Evolutionary conservation across 257 asterid species (phyloP).

Genomic region (Coffea eugenioides): DNA sequence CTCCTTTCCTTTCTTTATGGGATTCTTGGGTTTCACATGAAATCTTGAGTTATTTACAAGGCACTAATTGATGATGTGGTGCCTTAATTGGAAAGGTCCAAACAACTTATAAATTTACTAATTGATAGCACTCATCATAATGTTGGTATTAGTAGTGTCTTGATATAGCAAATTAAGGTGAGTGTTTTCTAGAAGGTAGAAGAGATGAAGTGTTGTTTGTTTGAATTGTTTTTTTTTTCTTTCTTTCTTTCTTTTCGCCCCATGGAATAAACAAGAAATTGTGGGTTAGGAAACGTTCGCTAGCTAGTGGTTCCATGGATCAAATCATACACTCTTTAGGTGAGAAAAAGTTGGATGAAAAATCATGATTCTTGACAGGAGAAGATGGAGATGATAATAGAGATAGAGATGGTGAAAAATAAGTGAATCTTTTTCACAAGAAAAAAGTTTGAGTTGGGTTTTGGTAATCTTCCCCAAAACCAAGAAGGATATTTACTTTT

Average conservation of each 20-base stretch:
- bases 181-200: not conserved
- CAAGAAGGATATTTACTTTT: slow-evolving; percentile 28
- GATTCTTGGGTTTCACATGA: not conserved
- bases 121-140: not conserved
- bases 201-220: not conserved
- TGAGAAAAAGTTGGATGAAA: not conserved
- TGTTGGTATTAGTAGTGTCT: not conserved
- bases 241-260: too few species aligned
- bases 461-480: slow-evolving; percentile 30
- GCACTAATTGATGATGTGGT: not conserved
- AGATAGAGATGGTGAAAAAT: not conserved
- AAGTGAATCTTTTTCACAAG: slow-evolving; percentile 12
- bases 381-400: not conserved
- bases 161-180: not conserved
- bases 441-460: slow-evolving; percentile 13
- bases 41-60: not conserved
- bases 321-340: not conserved
- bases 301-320: not conserved
- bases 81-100: not conserved
- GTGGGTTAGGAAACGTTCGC: not conserved
- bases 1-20: not conserved
- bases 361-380: not conserved
- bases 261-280: not conserved
- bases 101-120: not conserved
- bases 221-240: too few species aligned